phyloP scores from a whole-genome alignment of 345 rosid genomes.

The Psidium friedrichsthalianum region DNA sequence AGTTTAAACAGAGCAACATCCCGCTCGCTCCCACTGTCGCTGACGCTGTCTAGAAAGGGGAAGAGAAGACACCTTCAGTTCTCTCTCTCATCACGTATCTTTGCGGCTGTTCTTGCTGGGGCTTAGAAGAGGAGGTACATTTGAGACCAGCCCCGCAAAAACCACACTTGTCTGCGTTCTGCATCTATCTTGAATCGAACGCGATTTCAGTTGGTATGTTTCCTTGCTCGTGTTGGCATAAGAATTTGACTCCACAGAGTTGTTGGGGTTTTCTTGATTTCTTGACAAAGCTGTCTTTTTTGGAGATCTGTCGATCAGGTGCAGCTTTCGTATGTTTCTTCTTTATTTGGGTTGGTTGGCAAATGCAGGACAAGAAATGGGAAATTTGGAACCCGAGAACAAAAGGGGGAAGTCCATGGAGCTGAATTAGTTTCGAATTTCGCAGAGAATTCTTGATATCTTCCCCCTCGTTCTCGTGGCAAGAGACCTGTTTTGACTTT shows the following conservation, averaged over 20 bases:
- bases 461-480: not conserved
- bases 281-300: not conserved
- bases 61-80: not conserved
- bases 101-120: not conserved
- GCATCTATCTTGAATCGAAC: not conserved
- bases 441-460: not conserved
- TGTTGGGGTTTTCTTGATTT: not conserved
- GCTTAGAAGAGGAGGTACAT: not conserved
- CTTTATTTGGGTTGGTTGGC: not conserved
- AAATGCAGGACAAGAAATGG: not conserved
- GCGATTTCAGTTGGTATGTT: not conserved
- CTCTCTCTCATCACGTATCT: not conserved
- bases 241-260: not conserved
- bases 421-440: not conserved
- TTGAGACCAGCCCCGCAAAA: not conserved
- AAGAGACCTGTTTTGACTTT: not conserved
- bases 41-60: not conserved
- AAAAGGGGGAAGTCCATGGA: not conserved
- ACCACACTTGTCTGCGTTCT: not conserved
- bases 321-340: not conserved
- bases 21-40: not conserved
- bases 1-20: slow-evolving; percentile 4
- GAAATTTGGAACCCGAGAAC: not conserved
- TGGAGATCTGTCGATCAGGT: not conserved
- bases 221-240: not conserved